phyloP scores from a whole-genome alignment of 495 filamentous ascomycete species.

The Annulohypoxylon bovei region DNA sequence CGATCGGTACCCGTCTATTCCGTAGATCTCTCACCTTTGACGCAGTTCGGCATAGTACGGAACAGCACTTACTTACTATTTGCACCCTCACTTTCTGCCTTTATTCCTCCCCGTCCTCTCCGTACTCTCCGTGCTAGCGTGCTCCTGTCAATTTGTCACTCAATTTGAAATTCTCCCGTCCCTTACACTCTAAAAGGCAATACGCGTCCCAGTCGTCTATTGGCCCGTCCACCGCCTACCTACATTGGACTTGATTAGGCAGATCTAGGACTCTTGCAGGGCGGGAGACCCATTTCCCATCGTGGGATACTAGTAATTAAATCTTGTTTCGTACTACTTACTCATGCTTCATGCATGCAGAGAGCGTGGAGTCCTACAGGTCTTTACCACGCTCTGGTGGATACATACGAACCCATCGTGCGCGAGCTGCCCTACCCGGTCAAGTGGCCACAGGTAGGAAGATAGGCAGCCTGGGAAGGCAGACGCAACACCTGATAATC shows the following conservation, averaged over 20 bases:
- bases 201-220: constrained; percentile 31
- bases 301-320: constrained; percentile 1
- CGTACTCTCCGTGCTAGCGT: background rate
- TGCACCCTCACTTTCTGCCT: background rate
- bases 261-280: constrained; percentile 40
- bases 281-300: constrained; percentile 20
- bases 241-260: constrained; percentile 43
- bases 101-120: constrained; percentile 1
- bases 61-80: background rate
- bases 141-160: constrained; percentile 10
- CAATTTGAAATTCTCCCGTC: constrained; percentile 14
- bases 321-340: constrained; percentile 9
- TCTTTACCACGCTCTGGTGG: background rate
- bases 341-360: background rate
- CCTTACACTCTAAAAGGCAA: constrained; percentile 22
- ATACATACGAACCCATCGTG: constrained; percentile 2
- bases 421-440: constrained; percentile 12
- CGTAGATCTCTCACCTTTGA: constrained; percentile 35
- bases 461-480: constrained; percentile 20
- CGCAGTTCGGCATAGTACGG: constrained; percentile 30
- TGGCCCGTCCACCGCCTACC: constrained; percentile 30
- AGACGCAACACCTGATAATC: constrained; percentile 31
- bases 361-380: constrained; percentile 2
- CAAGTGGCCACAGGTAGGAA: constrained; percentile 19
- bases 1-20: constrained; percentile 30